Percentiles rank a stretch among this genome's conserved stretches.
Conservation (phyloP, 2,329 filamentous ascomycete species). For the Talaromyces sp. region DNA sequence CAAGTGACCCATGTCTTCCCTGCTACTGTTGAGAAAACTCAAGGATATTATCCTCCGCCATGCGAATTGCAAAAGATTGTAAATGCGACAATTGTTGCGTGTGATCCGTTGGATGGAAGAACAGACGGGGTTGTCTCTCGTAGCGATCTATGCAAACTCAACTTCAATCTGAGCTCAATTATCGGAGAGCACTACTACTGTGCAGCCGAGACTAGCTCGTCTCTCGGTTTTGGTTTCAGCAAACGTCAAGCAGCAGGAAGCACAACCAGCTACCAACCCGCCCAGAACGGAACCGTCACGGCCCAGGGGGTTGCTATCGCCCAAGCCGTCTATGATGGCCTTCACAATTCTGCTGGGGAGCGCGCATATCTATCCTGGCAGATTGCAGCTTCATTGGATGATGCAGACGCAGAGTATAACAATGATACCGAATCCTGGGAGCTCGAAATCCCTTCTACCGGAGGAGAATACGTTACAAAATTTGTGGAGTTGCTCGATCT, state of each 20-base stretch:
- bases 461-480: conserved; percentile 35
- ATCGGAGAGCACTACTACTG: conserved; percentile 44
- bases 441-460: conserved; percentile 27
- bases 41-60: neutral
- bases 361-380: conserved; percentile 38
- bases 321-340: conserved; percentile 33
- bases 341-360: conserved; percentile 36
- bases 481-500: conserved; percentile 28
- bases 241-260: neutral
- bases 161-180: conserved; percentile 40
- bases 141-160: conserved; percentile 41
- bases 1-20: conserved; percentile 5
- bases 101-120: conserved; percentile 51
- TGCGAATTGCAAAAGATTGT: conserved; percentile 47
- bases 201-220: conserved; percentile 18
- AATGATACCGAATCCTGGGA: conserved; percentile 25
- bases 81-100: conserved; percentile 49
- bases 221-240: conserved; percentile 10
- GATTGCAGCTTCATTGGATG: conserved; percentile 21
- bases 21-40: neutral
- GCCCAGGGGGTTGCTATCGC: conserved; percentile 28
- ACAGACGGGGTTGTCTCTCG: conserved; percentile 49
- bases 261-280: conserved; percentile 18
- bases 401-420: conserved; percentile 22
- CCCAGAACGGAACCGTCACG: conserved; percentile 27